A percentile compares a stretch with the other conserved stretches of the same genome.
Evolutionary conservation across 2,329 filamentous ascomycete species (phyloP).

Genomic region (Aspergillus clavatus): DNA sequence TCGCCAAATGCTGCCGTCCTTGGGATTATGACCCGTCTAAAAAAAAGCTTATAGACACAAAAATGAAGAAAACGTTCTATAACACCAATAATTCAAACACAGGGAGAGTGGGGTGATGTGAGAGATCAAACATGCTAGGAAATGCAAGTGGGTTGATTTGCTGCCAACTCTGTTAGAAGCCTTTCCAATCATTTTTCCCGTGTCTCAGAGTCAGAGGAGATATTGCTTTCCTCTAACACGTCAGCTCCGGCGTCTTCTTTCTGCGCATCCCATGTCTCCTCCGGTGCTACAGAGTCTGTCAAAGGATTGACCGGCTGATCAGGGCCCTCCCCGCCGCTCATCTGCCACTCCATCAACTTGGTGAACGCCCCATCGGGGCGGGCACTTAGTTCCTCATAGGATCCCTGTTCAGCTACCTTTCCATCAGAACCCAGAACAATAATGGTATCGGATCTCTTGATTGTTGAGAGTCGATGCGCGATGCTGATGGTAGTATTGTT

Average conservation of each 20-base stretch:
- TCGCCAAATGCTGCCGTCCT: not conserved
- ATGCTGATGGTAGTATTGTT: conserved; percentile 97
- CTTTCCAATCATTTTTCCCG: conserved; percentile 4
- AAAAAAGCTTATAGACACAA: not conserved
- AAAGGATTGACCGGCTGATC: conserved; percentile 20
- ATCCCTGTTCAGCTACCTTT: conserved; percentile 83
- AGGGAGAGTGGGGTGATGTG: not conserved
- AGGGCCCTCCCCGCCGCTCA: conserved; percentile 69
- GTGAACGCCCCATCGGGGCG: conserved; percentile 79
- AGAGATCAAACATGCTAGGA: not conserved
- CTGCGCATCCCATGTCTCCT: conserved; percentile 48
- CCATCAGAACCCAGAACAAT: conserved; percentile 86
- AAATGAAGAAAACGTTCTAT: not conserved
- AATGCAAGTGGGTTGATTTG: not conserved
- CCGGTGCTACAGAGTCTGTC: conserved; percentile 40
- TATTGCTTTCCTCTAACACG: conserved; percentile 24
- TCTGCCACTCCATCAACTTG: conserved; percentile 98
- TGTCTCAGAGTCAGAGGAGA: not conserved
- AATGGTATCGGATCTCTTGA: conserved; percentile 91
- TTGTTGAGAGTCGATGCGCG: conserved; percentile 90
- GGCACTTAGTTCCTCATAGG: conserved; percentile 69
- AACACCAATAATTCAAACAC: not conserved
- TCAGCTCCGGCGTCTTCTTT: conserved; percentile 35
- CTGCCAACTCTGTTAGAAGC: not conserved
- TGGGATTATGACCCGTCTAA: not conserved